Evolutionary conservation across 257 asterid species (phyloP), one percentile per base, ranked within the genome.

Genomic region (Forsythia viridissima): DNA sequence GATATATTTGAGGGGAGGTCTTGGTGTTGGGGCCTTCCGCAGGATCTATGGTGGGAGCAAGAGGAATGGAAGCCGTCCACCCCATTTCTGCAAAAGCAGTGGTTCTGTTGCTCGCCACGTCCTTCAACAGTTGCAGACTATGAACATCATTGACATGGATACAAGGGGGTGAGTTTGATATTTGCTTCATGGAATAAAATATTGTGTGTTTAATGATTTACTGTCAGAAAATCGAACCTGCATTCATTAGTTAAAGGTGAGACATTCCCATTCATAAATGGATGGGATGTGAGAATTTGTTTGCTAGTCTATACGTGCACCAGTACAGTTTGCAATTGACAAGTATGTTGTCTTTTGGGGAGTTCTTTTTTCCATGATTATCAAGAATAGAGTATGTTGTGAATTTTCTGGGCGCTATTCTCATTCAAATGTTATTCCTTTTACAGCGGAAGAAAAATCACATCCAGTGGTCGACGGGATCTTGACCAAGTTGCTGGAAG

Each of bases 21-120:
- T 95, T 72, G 99, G 99, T 0, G 97, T 94, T 41, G 97, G 98
- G 77, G 95, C 88, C 37, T 92, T 93, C 88, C 84, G 83, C 57
- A 93, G 98, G 76, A 95, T 95, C 21, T 95, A 95, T 77, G 99
- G 99, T 76, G 98, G 99, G 48, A 92, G 94, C 97, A 91, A 95
- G 92, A 95, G 97, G 90, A 95, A 93, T 11, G 97, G 98, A 59
- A 91, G 97, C 67, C 88, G 92, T 6, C 99, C 98, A 24, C 95
- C 89, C 13, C 99, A 94, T 86, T 94, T 94, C 73, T 87, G 97
- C 74, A 94, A 89, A 74, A 93, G 98, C 90, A 93, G 97, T 79
- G 98, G 99, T n/a, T 76, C 97, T 11, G 81, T 93, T 77, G 98
- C 98, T 42, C 97, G 99, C 6, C 87, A 95, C 87, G 92, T 95